phyloP scores from a whole-genome alignment of 345 rosid genomes.

The Abelmoschus esculentus region DNA sequence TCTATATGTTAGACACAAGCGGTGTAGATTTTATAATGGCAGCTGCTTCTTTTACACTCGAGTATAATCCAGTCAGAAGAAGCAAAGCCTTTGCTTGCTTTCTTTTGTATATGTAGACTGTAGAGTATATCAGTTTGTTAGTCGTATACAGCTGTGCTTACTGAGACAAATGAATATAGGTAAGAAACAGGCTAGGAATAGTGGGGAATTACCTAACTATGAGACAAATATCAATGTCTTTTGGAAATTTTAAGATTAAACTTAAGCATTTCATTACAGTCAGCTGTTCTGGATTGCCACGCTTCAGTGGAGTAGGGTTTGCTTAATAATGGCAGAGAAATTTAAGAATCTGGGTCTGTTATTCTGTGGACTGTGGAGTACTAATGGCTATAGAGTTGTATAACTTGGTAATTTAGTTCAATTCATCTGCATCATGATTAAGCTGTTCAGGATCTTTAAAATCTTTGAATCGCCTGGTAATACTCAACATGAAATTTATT shows the following conservation, averaged over 20 bases:
- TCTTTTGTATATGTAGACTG: no score
- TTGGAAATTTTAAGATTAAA: neutral
- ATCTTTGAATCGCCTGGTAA: no score
- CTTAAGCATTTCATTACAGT: neutral
- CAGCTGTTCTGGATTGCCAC: no score
- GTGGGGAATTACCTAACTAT: neutral
- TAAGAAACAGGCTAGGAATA: neutral
- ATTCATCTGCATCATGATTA: neutral
- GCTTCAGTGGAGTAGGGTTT: neutral
- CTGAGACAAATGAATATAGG: neutral
- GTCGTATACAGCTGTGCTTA: neutral
- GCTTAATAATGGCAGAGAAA: neutral
- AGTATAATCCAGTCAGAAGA: no score
- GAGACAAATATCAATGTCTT: neutral
- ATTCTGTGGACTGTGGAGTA: no score
- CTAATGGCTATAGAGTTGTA: no score
- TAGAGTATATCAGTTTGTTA: no score
- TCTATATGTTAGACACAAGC: no score
- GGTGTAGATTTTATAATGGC: no score
- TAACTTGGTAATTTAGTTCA: neutral
- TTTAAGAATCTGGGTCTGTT: neutral
- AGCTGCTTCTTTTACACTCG: no score
- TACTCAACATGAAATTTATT: no score
- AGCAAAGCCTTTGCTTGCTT: no score
- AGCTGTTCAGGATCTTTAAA: neutral